Base-by-base conservation (phyloP, 352 stramenopile species). In the Phytophthora tubulina region DNA sequence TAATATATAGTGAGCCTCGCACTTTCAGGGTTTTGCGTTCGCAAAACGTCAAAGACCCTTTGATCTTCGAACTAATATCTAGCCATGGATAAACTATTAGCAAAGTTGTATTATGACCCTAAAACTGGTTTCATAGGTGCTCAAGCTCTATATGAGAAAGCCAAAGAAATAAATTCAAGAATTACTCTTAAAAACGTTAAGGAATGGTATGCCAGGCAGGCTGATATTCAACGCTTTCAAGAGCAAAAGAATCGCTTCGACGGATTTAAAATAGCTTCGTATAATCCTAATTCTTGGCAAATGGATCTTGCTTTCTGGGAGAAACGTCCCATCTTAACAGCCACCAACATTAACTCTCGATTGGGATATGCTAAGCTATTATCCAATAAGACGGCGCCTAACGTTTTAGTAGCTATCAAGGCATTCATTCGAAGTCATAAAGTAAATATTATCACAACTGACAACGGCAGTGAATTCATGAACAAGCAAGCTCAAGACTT, bases 391-490 rank as follows among this genome's bases (percentile, higher is more conserved):
- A 63, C 44, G 14, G 66, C 55, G 36, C 10, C 15, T 15, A 71
- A 27, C 3, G 57, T 85, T 36, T 36, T 78, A n/a, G n/a, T n/a
- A n/a, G 73, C 61, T 15, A 32, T 78, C 0, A 75, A 78, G 30
- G 13, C 30, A 30, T 78, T 84, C 15, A 56, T 70, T 0, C 72
- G 61, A 14, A 38, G 21, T 45, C 31, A 75, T 41, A 78, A 45
- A 17, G 39, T 45, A n/a, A 3, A 45, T 45, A 45, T 75, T 10
- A 53, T 81, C 1, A 81, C 73, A 7, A 58, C 27, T 6, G 76
- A 84, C 27, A 84, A 81, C 42, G 76, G 73, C 4, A 27, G 0
- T 3, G 70, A 84, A 41, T 84, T 79, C 35, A 67, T 79, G 49
- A 81, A 81, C 41, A 63, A 70, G 0, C 14, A 48, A 32, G 53